Conservation (phyloP, 768 basidiomycete species). For the Boletus pseudopeckii region DNA sequence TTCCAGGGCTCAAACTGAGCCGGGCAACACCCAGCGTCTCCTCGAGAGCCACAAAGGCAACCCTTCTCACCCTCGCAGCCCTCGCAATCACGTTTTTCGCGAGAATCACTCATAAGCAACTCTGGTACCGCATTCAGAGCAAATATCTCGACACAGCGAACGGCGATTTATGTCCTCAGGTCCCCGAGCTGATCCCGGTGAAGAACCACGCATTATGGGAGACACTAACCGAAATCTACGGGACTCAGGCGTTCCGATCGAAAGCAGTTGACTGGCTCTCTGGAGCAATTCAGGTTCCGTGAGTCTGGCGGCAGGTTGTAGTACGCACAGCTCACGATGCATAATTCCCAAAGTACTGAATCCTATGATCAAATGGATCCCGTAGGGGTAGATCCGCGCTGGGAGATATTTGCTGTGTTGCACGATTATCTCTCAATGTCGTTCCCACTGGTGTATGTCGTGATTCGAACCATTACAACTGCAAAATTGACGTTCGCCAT, state of each 20-base stretch:
- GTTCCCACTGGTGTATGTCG: conserved; percentile 59
- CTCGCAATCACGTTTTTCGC: conserved; percentile 16
- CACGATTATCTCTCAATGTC: conserved; percentile 52
- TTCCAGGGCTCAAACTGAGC: conserved; percentile 13
- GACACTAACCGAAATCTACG: conserved; percentile 29
- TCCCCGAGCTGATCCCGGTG: conserved; percentile 29
- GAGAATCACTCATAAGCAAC: not conserved
- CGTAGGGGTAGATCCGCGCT: conserved; percentile 48
- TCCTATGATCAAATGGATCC: conserved; percentile 48
- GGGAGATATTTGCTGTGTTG: conserved; percentile 52
- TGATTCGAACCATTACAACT: not conserved
- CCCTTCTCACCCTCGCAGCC: conserved; percentile 16
- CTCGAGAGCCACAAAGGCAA: conserved; percentile 8
- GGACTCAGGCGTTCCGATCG: conserved; percentile 34
- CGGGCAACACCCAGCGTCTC: not conserved
- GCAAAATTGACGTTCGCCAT: not conserved
- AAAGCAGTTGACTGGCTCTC: conserved; percentile 37
- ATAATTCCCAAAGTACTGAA: conserved; percentile 40
- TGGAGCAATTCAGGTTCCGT: conserved; percentile 41
- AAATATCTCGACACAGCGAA: not conserved
- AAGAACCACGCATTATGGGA: conserved; percentile 35
- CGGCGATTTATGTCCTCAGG: conserved; percentile 35
- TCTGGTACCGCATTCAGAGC: conserved; percentile 4
- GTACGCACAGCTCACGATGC: conserved; percentile 4
- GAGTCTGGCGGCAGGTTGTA: conserved; percentile 15